Conservation (phyloP, 148 eudicot genomes). For the Pharnaceum exiguum region DNA sequence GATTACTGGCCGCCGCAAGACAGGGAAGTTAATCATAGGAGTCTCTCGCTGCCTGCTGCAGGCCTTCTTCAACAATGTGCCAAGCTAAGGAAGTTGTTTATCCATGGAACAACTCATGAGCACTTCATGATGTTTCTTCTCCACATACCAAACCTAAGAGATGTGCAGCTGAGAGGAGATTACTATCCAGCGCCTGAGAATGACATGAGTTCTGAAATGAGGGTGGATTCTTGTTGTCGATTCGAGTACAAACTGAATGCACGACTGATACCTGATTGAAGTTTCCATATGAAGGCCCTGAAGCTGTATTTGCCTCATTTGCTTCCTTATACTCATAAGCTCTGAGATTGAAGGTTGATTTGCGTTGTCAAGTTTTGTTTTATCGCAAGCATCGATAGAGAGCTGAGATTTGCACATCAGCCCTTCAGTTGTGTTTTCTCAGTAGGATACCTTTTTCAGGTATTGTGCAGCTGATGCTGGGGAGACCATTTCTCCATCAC, state of each 20-base stretch:
- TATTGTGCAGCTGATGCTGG: too few species aligned
- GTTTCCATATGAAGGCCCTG: background rate
- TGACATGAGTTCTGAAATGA: slow-evolving; percentile 98
- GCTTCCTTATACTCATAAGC: too few species aligned
- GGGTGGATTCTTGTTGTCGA: slow-evolving; percentile 74
- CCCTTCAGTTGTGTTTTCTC: too few species aligned
- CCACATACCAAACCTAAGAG: slow-evolving; percentile 52
- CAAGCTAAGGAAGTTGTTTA: slow-evolving; percentile 75
- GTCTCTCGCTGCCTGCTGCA: slow-evolving; percentile 71
- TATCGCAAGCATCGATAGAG: too few species aligned
- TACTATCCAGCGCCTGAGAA: slow-evolving; percentile 96
- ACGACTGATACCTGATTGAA: slow-evolving; percentile 66
- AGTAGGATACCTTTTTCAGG: too few species aligned
- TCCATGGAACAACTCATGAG: slow-evolving; percentile 90
- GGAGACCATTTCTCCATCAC: too few species aligned
- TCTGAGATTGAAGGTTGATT: too few species aligned
- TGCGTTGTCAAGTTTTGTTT: too few species aligned
- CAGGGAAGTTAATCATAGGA: slow-evolving; percentile 85
- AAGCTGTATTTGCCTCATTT: too few species aligned
- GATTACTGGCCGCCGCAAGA: slow-evolving; percentile 99
- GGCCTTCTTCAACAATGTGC: slow-evolving; percentile 57
- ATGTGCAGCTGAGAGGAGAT: slow-evolving; percentile 85
- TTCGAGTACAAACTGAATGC: slow-evolving; percentile 68
- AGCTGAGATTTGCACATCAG: too few species aligned
- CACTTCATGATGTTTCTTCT: slow-evolving; percentile 71